Evolutionary conservation across 352 stramenopile species (phyloP).

Genomic region (Phytopythium helicoides): DNA sequence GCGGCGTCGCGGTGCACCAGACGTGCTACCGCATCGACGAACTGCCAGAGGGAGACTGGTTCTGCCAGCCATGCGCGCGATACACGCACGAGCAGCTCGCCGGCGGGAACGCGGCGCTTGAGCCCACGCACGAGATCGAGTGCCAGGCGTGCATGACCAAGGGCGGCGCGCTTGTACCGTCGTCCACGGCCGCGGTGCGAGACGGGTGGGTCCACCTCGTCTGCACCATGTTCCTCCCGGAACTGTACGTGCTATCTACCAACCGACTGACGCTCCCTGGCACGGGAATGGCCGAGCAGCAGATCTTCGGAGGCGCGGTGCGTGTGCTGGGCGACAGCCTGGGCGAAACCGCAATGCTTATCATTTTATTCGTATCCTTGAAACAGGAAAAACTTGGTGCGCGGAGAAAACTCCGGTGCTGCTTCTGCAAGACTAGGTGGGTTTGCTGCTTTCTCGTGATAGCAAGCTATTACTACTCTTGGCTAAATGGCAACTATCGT

Average conservation of each 20-base stretch:
- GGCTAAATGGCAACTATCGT: constrained; percentile 6
- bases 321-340: constrained; percentile 2
- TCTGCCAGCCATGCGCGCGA: constrained; percentile 61
- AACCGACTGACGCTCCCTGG: not conserved
- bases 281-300: constrained; percentile 5
- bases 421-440: constrained; percentile 68
- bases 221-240: constrained; percentile 79
- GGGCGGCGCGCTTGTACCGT: constrained; percentile 53
- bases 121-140: constrained; percentile 49
- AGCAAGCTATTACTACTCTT: constrained; percentile 6
- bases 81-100: constrained; percentile 33
- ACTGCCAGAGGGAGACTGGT: constrained; percentile 75
- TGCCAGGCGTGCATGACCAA: constrained; percentile 55
- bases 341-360: no score
- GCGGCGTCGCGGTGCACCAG: constrained; percentile 69
- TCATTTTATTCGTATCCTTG: no score
- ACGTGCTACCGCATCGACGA: constrained; percentile 72
- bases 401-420: constrained; percentile 62
- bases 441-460: not conserved
- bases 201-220: constrained; percentile 72
- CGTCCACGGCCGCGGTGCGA: constrained; percentile 9
- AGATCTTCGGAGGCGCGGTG: constrained; percentile 58
- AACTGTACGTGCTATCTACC: constrained; percentile 46
- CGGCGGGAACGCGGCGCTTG: constrained; percentile 38
- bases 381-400: constrained; percentile 44